phyloP scores from a whole-genome alignment of 257 asterid genomes.

The Salvia rosmarinus region DNA sequence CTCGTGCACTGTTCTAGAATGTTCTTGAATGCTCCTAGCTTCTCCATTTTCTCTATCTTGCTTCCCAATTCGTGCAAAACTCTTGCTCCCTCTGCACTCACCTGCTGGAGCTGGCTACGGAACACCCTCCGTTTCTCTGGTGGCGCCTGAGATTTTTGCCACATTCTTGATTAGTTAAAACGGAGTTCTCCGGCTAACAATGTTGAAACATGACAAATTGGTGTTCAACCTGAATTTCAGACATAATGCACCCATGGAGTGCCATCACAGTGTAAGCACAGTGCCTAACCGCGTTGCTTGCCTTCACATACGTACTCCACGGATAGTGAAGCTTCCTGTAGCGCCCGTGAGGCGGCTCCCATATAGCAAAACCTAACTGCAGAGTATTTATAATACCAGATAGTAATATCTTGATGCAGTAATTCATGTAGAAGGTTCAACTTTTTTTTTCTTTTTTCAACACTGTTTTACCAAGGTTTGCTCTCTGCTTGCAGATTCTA shows the following conservation, averaged over 20 bases:
- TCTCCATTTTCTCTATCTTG: conserved; percentile 70
- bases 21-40: conserved; percentile 35
- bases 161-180: background rate
- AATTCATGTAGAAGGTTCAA: too few relatives aligned
- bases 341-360: conserved; percentile 89
- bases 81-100: conserved; percentile 58
- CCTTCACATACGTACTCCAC: conserved; percentile 63
- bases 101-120: conserved; percentile 59
- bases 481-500: conserved; percentile 73
- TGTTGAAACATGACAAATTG: background rate
- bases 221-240: conserved; percentile 68
- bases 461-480: conserved; percentile 53
- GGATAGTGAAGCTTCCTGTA: conserved; percentile 58
- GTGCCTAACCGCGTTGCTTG: conserved; percentile 68
- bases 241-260: conserved; percentile 78
- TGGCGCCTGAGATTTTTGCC: conserved; percentile 53
- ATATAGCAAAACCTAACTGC: conserved; percentile 69
- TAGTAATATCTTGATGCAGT: background rate
- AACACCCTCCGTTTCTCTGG: conserved; percentile 71
- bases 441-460: too few relatives aligned
- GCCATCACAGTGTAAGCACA: conserved; percentile 87
- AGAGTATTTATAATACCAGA: background rate
- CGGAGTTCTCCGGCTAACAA: too few relatives aligned
- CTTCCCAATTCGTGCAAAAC: conserved; percentile 61
- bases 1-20: conserved; percentile 54